Evolutionary conservation across 306 rosid species (phyloP).

Genomic region (Cucumis hystrix): DNA sequence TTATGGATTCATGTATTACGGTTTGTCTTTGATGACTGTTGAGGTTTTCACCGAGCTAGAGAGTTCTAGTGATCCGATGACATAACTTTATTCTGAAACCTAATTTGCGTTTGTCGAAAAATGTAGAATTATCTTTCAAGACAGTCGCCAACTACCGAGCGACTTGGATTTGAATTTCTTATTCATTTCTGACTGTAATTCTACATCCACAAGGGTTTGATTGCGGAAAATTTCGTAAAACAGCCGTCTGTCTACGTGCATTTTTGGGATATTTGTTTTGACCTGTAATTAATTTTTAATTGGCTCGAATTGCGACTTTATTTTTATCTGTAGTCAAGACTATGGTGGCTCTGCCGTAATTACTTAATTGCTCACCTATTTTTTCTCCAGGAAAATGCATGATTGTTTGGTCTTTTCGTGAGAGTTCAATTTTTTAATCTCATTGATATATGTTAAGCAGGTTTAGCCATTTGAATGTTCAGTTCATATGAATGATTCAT

Average conservation of each 20-base stretch:
- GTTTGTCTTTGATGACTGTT: not conserved
- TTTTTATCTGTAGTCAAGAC: not conserved
- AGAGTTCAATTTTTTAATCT: not conserved
- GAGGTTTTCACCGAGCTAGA: not conserved
- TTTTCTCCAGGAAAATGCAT: not conserved
- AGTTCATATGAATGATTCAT: not conserved
- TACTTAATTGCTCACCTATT: not conserved
- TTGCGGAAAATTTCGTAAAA: not conserved
- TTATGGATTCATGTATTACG: not conserved
- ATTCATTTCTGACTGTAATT: not conserved
- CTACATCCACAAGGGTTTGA: not conserved
- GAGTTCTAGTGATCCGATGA: not conserved
- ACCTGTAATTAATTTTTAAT: not conserved
- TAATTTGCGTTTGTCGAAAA: not conserved
- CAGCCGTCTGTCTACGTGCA: not conserved
- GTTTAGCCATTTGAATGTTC: not conserved
- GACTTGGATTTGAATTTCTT: not conserved
- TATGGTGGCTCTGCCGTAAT: not conserved
- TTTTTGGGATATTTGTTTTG: not conserved
- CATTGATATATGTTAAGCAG: not conserved
- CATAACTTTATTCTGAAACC: not conserved
- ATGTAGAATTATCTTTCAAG: not conserved
- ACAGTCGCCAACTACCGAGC: not conserved
- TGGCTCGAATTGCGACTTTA: not conserved
- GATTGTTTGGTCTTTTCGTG: not conserved